Conservation (phyloP, 768 basidiomycete species). For the Kondoa malvinella region DNA sequence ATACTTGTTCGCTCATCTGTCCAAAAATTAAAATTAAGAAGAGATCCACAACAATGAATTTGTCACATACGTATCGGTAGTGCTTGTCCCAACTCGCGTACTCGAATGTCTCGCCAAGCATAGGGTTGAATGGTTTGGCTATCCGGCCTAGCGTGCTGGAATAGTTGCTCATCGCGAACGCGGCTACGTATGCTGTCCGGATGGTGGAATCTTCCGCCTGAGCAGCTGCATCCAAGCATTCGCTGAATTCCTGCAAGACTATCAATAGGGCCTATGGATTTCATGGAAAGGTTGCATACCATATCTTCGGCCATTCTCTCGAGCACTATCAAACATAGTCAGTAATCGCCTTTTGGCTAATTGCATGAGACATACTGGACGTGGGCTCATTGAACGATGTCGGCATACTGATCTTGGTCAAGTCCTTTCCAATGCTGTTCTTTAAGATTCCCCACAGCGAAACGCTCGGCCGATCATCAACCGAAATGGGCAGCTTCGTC, state of each 20-base stretch:
- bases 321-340: constrained; percentile 69
- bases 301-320: constrained; percentile 96
- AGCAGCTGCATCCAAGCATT: constrained; percentile 55
- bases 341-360: background rate
- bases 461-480: constrained; percentile 67
- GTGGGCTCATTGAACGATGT: constrained; percentile 55
- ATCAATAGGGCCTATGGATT: constrained; percentile 7
- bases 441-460: constrained; percentile 81
- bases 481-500: constrained; percentile 43
- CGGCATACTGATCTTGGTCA: constrained; percentile 88
- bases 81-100: constrained; percentile 71
- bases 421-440: constrained; percentile 84
- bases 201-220: constrained; percentile 57
- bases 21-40: background rate
- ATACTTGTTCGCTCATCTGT: constrained; percentile 69
- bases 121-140: constrained; percentile 92
- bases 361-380: background rate
- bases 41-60: no score
- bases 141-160: constrained; percentile 89
- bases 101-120: constrained; percentile 91
- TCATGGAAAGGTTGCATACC: constrained; percentile 49
- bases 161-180: constrained; percentile 97
- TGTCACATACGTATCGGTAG: constrained; percentile 84
- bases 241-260: background rate
- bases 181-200: constrained; percentile 79